Evolutionary conservation across 352 stramenopile genomes (phyloP).

Genomic region (Phytophthora pluvialis): DNA sequence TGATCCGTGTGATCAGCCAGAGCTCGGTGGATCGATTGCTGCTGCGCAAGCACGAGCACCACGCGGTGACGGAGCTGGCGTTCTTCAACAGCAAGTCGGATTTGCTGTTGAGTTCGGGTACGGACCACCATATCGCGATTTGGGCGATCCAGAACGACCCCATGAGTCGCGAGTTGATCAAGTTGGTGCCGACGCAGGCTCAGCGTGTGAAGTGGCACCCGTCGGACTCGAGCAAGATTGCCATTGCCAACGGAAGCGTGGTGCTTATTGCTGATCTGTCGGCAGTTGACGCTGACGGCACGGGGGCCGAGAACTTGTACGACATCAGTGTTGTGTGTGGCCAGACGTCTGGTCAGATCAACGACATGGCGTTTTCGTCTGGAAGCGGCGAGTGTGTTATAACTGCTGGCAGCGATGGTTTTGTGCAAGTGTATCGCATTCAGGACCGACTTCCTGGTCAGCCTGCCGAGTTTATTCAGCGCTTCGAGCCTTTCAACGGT

Average conservation of each 20-base stretch:
- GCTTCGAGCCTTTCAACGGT: constrained; percentile 81
- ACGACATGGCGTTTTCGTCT: constrained; percentile 79
- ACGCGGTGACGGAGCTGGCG: constrained; percentile 72
- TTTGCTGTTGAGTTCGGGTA: constrained; percentile 68
- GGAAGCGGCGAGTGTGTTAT: constrained; percentile 60
- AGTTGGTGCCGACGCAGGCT: constrained; percentile 58
- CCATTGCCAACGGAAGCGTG: constrained; percentile 66
- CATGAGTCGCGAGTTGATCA: constrained; percentile 73
- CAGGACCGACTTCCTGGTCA: constrained; percentile 52
- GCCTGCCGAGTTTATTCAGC: constrained; percentile 69
- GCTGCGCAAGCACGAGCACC: constrained; percentile 77
- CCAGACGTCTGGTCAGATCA: constrained; percentile 74
- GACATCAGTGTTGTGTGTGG: constrained; percentile 74
- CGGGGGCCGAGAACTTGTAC: constrained; percentile 63
- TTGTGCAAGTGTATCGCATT: constrained; percentile 84
- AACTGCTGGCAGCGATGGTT: constrained; percentile 74
- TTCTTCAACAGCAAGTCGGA: constrained; percentile 82
- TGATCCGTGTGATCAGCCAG: constrained; percentile 87
- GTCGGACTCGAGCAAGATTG: constrained; percentile 75
- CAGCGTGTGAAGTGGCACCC: constrained; percentile 87
- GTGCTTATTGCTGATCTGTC: constrained; percentile 72
- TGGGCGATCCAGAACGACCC: constrained; percentile 73
- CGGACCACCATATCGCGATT: constrained; percentile 77
- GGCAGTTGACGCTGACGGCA: constrained; percentile 44
- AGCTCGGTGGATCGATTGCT: constrained; percentile 77